phyloP scores from a whole-genome alignment of 1,284 basidiomycete genomes.

The Sphagnurus paluster region DNA sequence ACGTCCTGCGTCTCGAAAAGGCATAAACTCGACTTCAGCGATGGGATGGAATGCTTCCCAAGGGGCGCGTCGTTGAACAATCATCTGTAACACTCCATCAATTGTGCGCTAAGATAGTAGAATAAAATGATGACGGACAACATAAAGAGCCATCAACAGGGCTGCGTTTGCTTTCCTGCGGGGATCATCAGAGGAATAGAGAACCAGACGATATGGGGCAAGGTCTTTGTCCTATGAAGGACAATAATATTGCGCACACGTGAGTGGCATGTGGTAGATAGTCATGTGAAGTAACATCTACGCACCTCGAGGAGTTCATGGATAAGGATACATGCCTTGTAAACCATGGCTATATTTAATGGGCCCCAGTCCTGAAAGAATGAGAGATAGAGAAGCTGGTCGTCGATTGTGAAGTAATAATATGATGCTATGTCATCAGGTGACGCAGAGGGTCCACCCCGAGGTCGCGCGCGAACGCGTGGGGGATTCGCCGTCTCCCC shows the following conservation, averaged over 20 bases:
- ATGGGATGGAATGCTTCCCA: slow-evolving; percentile 96
- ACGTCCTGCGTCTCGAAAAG: slow-evolving; percentile 95
- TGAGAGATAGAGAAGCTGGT: slow-evolving; percentile 88
- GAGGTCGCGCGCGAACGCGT: slow-evolving; percentile 57
- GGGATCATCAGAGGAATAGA: slow-evolving; percentile 88
- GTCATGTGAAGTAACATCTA: slow-evolving; percentile 23
- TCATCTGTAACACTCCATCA: slow-evolving; percentile 63
- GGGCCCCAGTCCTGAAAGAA: slow-evolving; percentile 98
- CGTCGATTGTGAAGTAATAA: slow-evolving; percentile 89
- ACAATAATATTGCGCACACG: slow-evolving; percentile 28
- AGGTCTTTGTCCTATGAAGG: slow-evolving; percentile 65
- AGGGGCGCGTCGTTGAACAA: slow-evolving; percentile 88
- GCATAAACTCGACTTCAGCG: slow-evolving; percentile 88
- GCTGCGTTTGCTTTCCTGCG: slow-evolving; percentile 93
- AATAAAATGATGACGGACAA: slow-evolving; percentile 50
- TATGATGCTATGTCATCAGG: slow-evolving; percentile 67
- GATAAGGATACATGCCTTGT: slow-evolving; percentile 91
- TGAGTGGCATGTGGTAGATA: slow-evolving; percentile 37
- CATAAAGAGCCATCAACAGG: slow-evolving; percentile 88
- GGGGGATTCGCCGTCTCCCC: slow-evolving; percentile 53
- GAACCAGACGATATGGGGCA: slow-evolving; percentile 70
- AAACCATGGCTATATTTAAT: slow-evolving; percentile 89
- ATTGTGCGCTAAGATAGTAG: slow-evolving; percentile 14
- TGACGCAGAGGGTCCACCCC: slow-evolving; percentile 56
- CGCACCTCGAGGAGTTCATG: slow-evolving; percentile 84